A percentile compares a stretch with the other conserved stretches of the same genome.
Conservation (phyloP, 768 basidiomycete species). For the Antrodiella citrinella region DNA sequence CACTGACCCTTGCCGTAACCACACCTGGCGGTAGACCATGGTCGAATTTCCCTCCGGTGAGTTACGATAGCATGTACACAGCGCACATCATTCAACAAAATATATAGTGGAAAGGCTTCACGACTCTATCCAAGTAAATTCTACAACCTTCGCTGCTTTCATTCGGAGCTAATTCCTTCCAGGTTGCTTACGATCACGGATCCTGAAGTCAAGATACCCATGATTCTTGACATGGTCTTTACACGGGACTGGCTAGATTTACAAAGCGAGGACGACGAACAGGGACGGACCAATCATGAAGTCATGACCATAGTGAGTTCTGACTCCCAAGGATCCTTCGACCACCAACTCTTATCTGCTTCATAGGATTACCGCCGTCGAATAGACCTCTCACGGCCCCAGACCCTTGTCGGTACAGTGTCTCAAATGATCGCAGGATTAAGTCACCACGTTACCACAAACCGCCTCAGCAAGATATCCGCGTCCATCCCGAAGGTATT, state of each 20-base stretch:
- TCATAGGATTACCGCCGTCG: constrained; percentile 39
- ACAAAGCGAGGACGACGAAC: constrained; percentile 40
- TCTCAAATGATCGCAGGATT: constrained; percentile 68
- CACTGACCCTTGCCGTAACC: constrained; percentile 62
- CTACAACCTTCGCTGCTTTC: not conserved
- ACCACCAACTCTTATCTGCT: not conserved
- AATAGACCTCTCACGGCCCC: constrained; percentile 45
- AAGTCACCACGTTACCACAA: constrained; percentile 45
- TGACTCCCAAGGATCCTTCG: not conserved
- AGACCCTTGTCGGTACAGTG: constrained; percentile 50
- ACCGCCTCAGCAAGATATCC: constrained; percentile 27
- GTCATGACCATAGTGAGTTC: constrained; percentile 24
- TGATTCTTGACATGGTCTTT: constrained; percentile 51
- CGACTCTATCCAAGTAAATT: constrained; percentile 1
- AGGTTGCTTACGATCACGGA: constrained; percentile 34
- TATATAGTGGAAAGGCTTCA: constrained; percentile 16
- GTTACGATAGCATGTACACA: constrained; percentile 11
- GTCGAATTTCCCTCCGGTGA: constrained; percentile 58
- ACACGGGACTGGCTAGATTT: constrained; percentile 53
- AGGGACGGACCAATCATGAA: constrained; percentile 57
- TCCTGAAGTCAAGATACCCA: constrained; percentile 37
- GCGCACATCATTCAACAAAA: not conserved
- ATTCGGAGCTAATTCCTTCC: not conserved
- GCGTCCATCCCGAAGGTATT: constrained; percentile 52
- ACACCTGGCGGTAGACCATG: constrained; percentile 53